Evolutionary conservation across 768 basidiomycete species (phyloP).

Genomic region (Amylocystis lapponica): DNA sequence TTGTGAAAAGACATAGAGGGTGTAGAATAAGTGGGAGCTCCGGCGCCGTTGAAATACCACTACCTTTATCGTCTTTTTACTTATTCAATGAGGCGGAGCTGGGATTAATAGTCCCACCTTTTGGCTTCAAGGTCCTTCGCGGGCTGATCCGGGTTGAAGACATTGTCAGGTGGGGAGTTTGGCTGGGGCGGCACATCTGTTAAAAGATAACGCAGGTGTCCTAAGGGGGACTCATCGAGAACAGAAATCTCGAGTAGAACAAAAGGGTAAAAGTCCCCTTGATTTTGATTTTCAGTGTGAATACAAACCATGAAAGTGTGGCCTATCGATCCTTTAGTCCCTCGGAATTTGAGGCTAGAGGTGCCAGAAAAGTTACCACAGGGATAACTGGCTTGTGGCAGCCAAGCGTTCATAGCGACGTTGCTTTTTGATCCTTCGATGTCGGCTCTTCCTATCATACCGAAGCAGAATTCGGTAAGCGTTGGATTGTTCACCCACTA

Average conservation of each 20-base stretch:
- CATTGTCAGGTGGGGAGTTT: conserved; percentile 81
- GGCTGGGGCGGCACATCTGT: conserved; percentile 78
- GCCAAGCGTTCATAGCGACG: conserved; percentile 81
- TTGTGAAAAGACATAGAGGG: conserved; percentile 79
- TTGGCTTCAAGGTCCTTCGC: conserved; percentile 65
- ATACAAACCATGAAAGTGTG: conserved; percentile 78
- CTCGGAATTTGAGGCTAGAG: conserved; percentile 75
- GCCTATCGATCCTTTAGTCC: conserved; percentile 78
- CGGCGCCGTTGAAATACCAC: conserved; percentile 76
- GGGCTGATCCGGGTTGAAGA: conserved; percentile 67
- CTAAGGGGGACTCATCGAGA: conserved; percentile 74
- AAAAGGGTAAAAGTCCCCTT: conserved; percentile 78
- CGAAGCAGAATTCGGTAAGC: conserved; percentile 76
- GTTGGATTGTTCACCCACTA: conserved; percentile 79
- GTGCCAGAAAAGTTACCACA: conserved; percentile 79
- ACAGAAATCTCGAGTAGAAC: conserved; percentile 78
- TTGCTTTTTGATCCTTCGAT: conserved; percentile 82
- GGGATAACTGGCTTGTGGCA: conserved; percentile 78
- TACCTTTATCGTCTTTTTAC: conserved; percentile 78
- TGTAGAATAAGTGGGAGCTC: conserved; percentile 80
- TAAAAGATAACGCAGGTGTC: conserved; percentile 78
- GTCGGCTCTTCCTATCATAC: conserved; percentile 80
- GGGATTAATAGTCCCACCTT: conserved; percentile 64
- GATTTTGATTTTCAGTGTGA: conserved; percentile 77
- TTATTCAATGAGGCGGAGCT: conserved; percentile 73